These are phyloP conservation scores for Jaltomata sinuosa DNA, from an alignment of 257 asterid species.

Conservation along the genomic window DNA sequence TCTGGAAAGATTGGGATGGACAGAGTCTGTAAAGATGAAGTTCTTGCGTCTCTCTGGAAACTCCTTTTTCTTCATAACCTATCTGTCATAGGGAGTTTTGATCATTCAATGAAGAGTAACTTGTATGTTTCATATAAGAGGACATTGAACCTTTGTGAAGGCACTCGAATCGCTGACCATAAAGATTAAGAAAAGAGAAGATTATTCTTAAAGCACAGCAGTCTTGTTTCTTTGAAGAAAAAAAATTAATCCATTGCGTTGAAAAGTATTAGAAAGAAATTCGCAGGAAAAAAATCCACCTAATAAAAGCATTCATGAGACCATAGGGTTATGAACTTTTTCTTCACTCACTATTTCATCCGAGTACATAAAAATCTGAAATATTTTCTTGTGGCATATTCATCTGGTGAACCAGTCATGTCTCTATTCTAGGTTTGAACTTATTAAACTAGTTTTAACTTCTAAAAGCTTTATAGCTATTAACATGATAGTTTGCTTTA, in stretches of 20 bases:
- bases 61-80: neutral
- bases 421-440: neutral
- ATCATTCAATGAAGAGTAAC: neutral
- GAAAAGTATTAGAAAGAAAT: neutral
- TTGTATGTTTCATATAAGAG: neutral
- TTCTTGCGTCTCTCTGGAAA: neutral
- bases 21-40: neutral
- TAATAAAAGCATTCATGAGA: neutral
- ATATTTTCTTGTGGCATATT: neutral
- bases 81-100: neutral
- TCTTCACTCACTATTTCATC: neutral
- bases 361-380: neutral
- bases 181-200: neutral
- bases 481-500: neutral
- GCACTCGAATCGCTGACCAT: neutral
- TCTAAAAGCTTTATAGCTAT: neutral
- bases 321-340: neutral
- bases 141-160: neutral
- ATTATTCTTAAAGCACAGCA: neutral
- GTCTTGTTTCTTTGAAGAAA: neutral
- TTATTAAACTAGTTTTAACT: neutral
- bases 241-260: neutral
- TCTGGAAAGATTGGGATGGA: neutral
- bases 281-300: neutral
- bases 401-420: neutral